Percentiles rank a stretch among this genome's conserved stretches.
These are phyloP conservation scores for Umbelopsis isabellina DNA, from an alignment of 192 early-diverging fungal genomes.

Conservation along the genomic window DNA sequence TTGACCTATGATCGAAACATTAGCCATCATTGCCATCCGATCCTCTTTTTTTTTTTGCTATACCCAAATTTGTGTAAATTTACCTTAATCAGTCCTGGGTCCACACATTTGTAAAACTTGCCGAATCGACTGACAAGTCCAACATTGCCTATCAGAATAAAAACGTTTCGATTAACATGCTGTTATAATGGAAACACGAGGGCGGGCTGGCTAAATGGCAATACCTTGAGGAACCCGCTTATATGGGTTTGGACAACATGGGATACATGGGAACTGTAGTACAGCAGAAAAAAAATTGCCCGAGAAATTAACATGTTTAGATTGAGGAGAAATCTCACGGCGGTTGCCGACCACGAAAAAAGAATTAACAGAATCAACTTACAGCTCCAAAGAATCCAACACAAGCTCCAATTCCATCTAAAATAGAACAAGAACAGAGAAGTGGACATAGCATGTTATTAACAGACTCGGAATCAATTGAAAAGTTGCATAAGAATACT, in stretches of 20 bases:
- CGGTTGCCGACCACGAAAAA: not conserved
- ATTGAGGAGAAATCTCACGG: no score
- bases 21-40: not conserved
- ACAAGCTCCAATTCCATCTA: conserved; percentile 36
- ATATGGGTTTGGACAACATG: conserved; percentile 66
- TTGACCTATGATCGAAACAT: conserved; percentile 38
- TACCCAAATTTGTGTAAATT: not conserved
- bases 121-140: conserved; percentile 74
- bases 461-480: not conserved
- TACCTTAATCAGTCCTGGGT: conserved; percentile 55
- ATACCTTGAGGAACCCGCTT: conserved; percentile 42
- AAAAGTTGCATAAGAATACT: not conserved
- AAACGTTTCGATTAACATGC: not conserved
- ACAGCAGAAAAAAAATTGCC: not conserved
- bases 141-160: conserved; percentile 52
- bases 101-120: conserved; percentile 52
- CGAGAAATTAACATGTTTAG: no score
- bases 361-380: not conserved
- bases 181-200: not conserved
- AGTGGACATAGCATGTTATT: not conserved
- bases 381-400: conserved; percentile 49
- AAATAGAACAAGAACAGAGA: not conserved
- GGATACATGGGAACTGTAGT: conserved; percentile 41
- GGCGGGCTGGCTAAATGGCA: not conserved
- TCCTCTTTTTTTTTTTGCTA: not conserved